Base-by-base conservation (phyloP, 352 stramenopile species). In the Phytophthora fragariae region DNA sequence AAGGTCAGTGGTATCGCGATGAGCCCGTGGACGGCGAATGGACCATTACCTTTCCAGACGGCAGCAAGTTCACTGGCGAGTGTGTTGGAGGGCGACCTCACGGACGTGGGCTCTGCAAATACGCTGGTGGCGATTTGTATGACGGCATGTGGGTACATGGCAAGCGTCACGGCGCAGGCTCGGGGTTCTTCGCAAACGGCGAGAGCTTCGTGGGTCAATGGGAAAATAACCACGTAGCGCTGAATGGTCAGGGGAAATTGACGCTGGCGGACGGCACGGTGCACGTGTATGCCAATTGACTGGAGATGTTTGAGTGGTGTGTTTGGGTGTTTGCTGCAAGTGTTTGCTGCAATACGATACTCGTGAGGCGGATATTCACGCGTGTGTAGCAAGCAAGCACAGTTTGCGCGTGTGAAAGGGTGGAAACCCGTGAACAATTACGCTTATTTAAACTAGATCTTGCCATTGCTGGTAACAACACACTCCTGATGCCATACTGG, bases 101-200 rank as follows among this genome's bases (percentile, higher is more conserved):
- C 37, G 86, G 90, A 9, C 85, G 73, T 17, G 90, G 90, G 3
- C 80, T 93, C 41, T 90, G 92, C 66, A 92, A 93, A 53, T 96
- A 95, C 50, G 85, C 88, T 46, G 92, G 92, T 44, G 90, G 91
- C 3, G 91, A 97, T 54, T 50, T 93, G 52, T 97, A 97, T 70
- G 87, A 92, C 29, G 91, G 91, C 1, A 79, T 90, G 59, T 97
- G 91, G 91, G 73, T 94, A 11, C 64, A 92, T 33, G 90, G 88
- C 62, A 92, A 94, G 64, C 86, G 89, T n/a, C 84, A 95, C 37
- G 88, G 88, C 6, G 54, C 77, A 29, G 88, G 88, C 53, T 88
- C 85, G 1, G 85, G 87, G 9, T 92, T 92, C 57, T 95, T 93
- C 62, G 67, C 78, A 1, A 93, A 93, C 47, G 85, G 86, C 33